Evolutionary conservation across 441 rosid genomes (phyloP).

Genomic region (Bocquillonia castaneifolia): DNA sequence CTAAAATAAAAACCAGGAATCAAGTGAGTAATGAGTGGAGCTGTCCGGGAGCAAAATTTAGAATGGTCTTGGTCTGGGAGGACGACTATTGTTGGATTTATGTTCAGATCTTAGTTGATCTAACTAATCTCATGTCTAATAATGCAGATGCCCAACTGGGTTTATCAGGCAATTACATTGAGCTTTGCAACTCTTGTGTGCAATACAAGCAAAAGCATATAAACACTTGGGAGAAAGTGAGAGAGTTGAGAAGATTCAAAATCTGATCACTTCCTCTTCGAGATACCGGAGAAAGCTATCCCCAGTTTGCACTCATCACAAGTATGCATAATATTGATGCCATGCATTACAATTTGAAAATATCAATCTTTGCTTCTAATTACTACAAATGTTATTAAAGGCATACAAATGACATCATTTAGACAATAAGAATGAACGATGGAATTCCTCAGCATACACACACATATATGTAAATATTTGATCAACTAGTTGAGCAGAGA

Average conservation of each 20-base stretch:
- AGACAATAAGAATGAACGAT: conserved; percentile 6
- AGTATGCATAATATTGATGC: background rate
- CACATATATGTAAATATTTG: background rate
- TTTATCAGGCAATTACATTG: too few species aligned
- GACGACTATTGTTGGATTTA: too few species aligned
- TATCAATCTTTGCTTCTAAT: conserved; percentile 21
- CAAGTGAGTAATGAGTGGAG: too few species aligned
- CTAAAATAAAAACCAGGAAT: too few species aligned
- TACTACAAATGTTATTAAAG: conserved; percentile 14
- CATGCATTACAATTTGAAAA: conserved; percentile 18
- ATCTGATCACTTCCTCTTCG: background rate
- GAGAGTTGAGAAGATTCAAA: background rate
- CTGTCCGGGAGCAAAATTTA: too few species aligned
- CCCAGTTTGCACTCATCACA: background rate
- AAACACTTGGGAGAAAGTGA: background rate
- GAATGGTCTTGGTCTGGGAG: too few species aligned
- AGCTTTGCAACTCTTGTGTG: background rate
- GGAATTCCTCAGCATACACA: conserved; percentile 14
- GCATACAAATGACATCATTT: conserved; percentile 15
- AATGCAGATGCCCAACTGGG: too few species aligned
- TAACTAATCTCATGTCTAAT: too few species aligned
- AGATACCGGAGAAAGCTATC: background rate
- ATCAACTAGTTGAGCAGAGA: conserved; percentile 23
- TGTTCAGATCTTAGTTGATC: too few species aligned
- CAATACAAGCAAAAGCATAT: too few species aligned